These are phyloP conservation scores for Aspergillus niger DNA, from an alignment of 2,329 filamentous ascomycete species.

Conservation along the genomic window DNA sequence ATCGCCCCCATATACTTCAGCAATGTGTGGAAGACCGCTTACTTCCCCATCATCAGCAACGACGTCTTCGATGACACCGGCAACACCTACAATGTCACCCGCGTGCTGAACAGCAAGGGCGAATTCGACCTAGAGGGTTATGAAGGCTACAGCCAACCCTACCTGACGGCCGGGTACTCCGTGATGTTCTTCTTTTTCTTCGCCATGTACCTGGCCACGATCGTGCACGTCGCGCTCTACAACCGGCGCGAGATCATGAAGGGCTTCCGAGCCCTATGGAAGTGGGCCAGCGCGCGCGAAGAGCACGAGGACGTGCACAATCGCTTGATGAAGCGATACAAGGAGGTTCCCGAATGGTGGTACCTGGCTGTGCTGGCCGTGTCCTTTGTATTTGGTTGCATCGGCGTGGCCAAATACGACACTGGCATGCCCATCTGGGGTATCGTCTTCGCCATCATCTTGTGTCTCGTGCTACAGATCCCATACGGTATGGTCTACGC, in stretches of 20 bases:
- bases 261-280: conserved; percentile 1
- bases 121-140: conserved; percentile 5
- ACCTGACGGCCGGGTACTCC: conserved; percentile 1
- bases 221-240: conserved; percentile 2
- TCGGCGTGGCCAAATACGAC: not conserved
- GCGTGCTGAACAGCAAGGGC: conserved; percentile 5
- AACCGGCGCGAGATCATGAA: conserved; percentile 3
- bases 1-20: conserved; percentile 7
- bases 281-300: not conserved
- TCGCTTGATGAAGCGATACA: conserved; percentile 6
- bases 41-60: conserved; percentile 14
- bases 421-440: conserved; percentile 10
- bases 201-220: conserved; percentile 5
- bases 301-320: conserved; percentile 10
- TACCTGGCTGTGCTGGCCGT: not conserved
- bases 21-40: conserved; percentile 10
- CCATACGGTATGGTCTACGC: conserved; percentile 14
- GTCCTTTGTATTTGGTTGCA: conserved; percentile 1
- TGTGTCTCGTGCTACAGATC: conserved; percentile 5
- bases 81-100: conserved; percentile 3
- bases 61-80: conserved; percentile 10
- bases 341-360: conserved; percentile 12
- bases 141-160: conserved; percentile 5
- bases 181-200: conserved; percentile 11
- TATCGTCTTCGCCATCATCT: conserved; percentile 10